These are phyloP conservation scores for Kodamaea suecica DNA, from an alignment of 1,139 yeast genomes.

Conservation along the genomic window DNA sequence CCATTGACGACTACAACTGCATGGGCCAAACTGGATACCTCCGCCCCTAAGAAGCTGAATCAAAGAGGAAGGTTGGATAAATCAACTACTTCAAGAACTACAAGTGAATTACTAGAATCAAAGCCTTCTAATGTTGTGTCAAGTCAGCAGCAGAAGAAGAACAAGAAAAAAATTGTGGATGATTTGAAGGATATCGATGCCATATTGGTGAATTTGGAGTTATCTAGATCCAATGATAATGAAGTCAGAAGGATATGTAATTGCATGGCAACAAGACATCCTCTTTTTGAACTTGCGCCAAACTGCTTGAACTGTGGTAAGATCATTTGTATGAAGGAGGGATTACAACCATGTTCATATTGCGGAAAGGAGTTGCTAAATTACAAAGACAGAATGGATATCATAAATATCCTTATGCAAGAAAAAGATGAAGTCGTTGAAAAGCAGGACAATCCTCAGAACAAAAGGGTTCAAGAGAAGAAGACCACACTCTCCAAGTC, in stretches of 20 bases:
- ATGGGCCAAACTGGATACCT: constrained; percentile 10
- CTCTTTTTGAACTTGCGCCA: constrained; percentile 85
- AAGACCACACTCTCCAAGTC: constrained; percentile 11
- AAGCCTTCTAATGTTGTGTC: constrained; percentile 22
- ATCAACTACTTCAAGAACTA: constrained; percentile 28
- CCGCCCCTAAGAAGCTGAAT: constrained; percentile 22
- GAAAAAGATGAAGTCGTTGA: constrained; percentile 43
- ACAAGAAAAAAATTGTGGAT: constrained; percentile 40
- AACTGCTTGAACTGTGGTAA: constrained; percentile 94
- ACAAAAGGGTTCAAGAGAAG: constrained; percentile 20
- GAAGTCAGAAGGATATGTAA: constrained; percentile 48
- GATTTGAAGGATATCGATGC: constrained; percentile 59
- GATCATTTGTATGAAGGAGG: constrained; percentile 86
- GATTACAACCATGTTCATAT: constrained; percentile 82
- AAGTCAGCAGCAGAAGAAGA: constrained; percentile 25
- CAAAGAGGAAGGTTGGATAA: constrained; percentile 19
- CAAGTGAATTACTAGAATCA: constrained; percentile 36
- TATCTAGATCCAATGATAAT: constrained; percentile 15
- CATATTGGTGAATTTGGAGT: constrained; percentile 36
- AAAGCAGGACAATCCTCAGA: constrained; percentile 15
- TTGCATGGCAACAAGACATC: constrained; percentile 85
- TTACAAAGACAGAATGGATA: constrained; percentile 55
- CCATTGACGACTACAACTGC: constrained; percentile 8
- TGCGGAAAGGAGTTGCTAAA: constrained; percentile 72
- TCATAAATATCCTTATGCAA: constrained; percentile 47